Conservation (phyloP, 176 grass and related monocot species). For the Cocos nucifera region DNA sequence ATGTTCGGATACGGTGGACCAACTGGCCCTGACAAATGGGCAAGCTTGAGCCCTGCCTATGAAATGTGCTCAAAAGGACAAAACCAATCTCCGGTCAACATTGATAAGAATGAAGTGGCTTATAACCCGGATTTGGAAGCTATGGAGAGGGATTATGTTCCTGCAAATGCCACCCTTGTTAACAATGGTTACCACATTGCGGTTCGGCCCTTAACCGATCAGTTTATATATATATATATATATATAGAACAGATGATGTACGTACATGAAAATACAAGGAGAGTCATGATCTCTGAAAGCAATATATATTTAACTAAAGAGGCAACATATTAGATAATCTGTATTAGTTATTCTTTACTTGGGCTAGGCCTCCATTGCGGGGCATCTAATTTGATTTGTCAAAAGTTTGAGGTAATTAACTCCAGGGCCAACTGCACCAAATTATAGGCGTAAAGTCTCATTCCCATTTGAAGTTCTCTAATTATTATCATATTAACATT, state of each 20-base stretch:
- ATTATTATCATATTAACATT: too few relatives aligned
- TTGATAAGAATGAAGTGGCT: constrained; percentile 20
- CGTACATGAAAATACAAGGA: background rate
- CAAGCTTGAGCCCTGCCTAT: constrained; percentile 38
- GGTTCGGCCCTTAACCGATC: constrained; percentile 7
- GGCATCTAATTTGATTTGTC: too few relatives aligned
- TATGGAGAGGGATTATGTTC: constrained; percentile 29
- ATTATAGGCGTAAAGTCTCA: too few relatives aligned
- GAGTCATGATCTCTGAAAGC: background rate
- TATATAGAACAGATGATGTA: background rate
- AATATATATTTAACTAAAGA: too few relatives aligned
- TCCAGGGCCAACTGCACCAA: too few relatives aligned
- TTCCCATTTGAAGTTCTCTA: too few relatives aligned
- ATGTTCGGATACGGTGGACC: constrained; percentile 10
- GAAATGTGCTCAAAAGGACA: constrained; percentile 33
- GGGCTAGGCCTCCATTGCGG: too few relatives aligned
- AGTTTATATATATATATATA: too few relatives aligned
- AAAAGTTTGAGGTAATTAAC: too few relatives aligned
- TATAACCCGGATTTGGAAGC: constrained; percentile 10
- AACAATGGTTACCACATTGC: constrained; percentile 44
- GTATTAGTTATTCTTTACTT: too few relatives aligned
- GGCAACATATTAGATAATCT: too few relatives aligned
- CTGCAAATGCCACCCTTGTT: constrained; percentile 29
- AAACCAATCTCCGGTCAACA: constrained; percentile 66
- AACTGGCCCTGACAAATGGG: constrained; percentile 53